Conservation (phyloP, 2,329 filamentous ascomycete species). For the Cercospora nicotianae region DNA sequence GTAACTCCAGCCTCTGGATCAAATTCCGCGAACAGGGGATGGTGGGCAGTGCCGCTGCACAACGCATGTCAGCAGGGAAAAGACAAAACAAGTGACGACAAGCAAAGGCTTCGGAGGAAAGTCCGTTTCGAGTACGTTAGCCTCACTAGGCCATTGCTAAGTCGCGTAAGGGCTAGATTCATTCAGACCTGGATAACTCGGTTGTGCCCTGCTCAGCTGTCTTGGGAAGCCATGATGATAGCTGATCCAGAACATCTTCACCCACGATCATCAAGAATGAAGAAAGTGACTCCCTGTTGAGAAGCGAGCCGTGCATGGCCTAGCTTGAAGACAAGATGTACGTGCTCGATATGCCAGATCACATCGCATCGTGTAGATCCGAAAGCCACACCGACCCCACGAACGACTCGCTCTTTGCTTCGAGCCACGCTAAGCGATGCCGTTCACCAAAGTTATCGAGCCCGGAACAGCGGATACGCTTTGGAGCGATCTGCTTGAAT, state of each 20-base stretch:
- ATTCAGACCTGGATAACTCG: background rate
- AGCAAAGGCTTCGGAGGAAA: background rate
- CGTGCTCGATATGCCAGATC: background rate
- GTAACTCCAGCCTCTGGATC: background rate
- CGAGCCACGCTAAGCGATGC: background rate
- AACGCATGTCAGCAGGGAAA: background rate
- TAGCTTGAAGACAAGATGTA: background rate
- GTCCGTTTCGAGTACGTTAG: background rate
- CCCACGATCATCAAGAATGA: background rate
- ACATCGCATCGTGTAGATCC: background rate
- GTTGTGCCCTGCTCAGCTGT: background rate
- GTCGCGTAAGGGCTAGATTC: background rate
- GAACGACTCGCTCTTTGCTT: background rate
- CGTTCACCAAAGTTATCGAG: background rate
- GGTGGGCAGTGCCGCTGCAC: background rate
- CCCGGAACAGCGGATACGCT: background rate
- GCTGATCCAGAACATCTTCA: background rate
- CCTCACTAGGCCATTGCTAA: background rate
- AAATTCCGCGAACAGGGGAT: background rate
- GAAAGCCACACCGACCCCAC: background rate
- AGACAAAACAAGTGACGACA: background rate
- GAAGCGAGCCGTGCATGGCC: background rate
- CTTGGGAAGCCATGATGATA: background rate
- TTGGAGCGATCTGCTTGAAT: background rate
- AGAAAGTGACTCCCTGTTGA: background rate